Evolutionary conservation across 164 flowering plant species (phyloP), one percentile per base, ranked within the genome.

Genomic region (Aristolochia californica): DNA sequence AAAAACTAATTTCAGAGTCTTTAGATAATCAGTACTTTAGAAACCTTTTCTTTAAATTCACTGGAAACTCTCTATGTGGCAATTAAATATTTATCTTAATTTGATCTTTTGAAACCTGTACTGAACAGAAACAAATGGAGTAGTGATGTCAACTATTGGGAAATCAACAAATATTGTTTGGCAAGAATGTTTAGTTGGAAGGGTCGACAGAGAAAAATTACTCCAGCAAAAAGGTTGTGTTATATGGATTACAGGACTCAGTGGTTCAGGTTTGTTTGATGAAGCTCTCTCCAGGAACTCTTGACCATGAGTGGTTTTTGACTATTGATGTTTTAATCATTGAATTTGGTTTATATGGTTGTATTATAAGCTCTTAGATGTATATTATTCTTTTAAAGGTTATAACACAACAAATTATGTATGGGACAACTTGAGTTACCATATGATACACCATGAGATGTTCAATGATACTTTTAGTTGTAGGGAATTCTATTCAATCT

Each of bases 181-280:
- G 97, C 97, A 90, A 66, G 76, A 85, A 59, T 76, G 89, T 69
- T 70, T 89, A 1, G 84, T 90, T 43, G 83, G 72, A 43, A 90
- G 77, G 65, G 58, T 23, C 45, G 88, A 85, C 34, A 77, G 94
- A 67, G 78, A 90, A 66, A 66, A 75, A 53, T 65, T 90, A 60
- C 83, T 90, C 56, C 68, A 82, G 59, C 97, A 90, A 54, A 90
- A 77, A 59, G 97, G 97, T 17, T 85, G 97, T 68, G 95, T 87
- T 48, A 72, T 90, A 56, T 90, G 95, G 97, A 77, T 90, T 38
- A 90, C 97, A 5, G 97, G 97, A 53, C 94, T 90, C 62, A 87
- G 95, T 72, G 95, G 97, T 55, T 84, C 97, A 82, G 97, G 97
- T 90, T 66, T 62, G 84, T 66, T 62, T 20, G 11, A 21, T 13